phyloP scores from a whole-genome alignment of 2,329 filamentous ascomycete genomes.

The Ophiostoma piceae region DNA sequence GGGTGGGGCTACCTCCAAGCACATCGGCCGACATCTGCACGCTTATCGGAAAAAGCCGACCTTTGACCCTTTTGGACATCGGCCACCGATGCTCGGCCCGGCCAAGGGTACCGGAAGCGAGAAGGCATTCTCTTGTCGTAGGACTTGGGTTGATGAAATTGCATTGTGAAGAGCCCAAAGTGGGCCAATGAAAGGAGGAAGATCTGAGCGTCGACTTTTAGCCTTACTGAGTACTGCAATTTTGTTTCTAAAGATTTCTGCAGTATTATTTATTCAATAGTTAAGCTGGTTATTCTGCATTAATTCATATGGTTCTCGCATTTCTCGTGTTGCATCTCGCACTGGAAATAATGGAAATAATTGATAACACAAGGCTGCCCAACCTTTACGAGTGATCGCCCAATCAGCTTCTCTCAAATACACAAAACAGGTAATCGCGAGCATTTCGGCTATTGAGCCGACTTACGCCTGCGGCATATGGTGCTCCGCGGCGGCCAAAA shows the following conservation, averaged over 20 bases:
- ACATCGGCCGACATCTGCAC: neutral
- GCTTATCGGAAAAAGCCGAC: neutral
- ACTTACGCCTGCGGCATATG: neutral
- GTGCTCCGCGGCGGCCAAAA: neutral
- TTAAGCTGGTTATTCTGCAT: too few relatives aligned
- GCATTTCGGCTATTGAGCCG: neutral
- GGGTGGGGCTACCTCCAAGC: neutral
- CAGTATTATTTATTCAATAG: neutral
- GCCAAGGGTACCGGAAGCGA: neutral
- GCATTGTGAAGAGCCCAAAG: neutral
- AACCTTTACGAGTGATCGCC: neutral
- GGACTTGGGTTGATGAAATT: too few relatives aligned
- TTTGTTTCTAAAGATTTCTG: neutral
- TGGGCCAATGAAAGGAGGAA: neutral
- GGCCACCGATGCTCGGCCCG: conserved; percentile 11
- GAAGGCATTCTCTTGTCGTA: neutral
- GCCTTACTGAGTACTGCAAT: neutral
- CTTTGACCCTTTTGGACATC: neutral
- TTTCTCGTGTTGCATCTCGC: neutral
- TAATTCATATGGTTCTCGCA: neutral
- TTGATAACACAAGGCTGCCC: neutral
- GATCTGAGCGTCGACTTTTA: neutral
- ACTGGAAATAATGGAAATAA: conserved; percentile 1
- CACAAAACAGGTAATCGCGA: neutral
- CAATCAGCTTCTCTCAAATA: neutral